phyloP scores from a whole-genome alignment of 345 rosid genomes.

The Triadica sebifera region DNA sequence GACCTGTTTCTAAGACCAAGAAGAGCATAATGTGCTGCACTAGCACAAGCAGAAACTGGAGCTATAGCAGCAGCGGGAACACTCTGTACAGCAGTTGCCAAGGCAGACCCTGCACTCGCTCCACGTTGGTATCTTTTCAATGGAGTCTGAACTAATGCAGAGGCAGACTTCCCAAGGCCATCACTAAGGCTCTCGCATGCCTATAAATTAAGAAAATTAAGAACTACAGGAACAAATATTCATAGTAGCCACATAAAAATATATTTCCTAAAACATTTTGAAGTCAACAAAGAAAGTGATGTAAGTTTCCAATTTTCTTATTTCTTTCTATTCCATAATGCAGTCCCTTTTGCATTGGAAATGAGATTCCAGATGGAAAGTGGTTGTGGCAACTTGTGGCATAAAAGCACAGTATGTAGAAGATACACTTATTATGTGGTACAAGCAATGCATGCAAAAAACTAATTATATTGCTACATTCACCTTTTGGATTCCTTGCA shows the following conservation, averaged over 20 bases:
- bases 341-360: neutral
- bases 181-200: conserved; percentile 82
- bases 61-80: conserved; percentile 96
- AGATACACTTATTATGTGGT: neutral
- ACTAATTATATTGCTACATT: conserved; percentile 14
- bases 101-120: conserved; percentile 75
- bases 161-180: conserved; percentile 86
- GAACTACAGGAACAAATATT: neutral
- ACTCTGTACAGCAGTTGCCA: conserved; percentile 71
- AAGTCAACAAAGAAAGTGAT: neutral
- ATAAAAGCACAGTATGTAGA: neutral
- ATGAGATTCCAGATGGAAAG: neutral
- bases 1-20: conserved; percentile 94
- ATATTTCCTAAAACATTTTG: neutral
- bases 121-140: conserved; percentile 79
- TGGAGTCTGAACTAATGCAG: conserved; percentile 81
- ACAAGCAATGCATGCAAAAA: neutral
- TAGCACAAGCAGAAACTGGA: conserved; percentile 83
- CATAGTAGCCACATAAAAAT: neutral
- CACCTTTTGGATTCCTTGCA: conserved; percentile 88
- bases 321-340: neutral
- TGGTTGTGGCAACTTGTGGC: neutral
- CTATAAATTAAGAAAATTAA: conserved; percentile 41
- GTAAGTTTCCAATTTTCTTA: neutral
- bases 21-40: conserved; percentile 72